Base-by-base conservation (phyloP, 1,139 yeast genomes). In the Blastobotrys indianensis region DNA sequence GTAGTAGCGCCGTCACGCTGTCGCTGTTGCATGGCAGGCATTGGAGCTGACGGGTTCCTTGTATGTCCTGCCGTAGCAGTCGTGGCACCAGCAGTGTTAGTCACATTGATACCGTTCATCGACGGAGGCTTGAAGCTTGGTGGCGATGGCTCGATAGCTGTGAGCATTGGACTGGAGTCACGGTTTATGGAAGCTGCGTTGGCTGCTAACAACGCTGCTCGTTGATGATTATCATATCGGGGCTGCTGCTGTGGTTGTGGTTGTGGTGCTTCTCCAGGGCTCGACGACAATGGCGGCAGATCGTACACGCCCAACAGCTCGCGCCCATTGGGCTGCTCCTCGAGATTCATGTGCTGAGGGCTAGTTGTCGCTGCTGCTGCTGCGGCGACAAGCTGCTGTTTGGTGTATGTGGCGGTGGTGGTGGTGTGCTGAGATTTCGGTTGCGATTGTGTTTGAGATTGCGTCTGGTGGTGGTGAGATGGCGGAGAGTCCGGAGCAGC, bases 81-180 rank as follows among this genome's bases (percentile, higher is more conserved):
- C n/a, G 37, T n/a, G 11, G 25, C 30, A 29, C 13, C 33, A 3
- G 29, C 29, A 28, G 9, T 38, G 13, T 32, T 23, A 7, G 11
- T 23, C 11, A n/a, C 15, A 30, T 32, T 42, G 29, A 17, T 32
- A 23, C 32, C 29, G n/a, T 30, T 37, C n/a, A 31, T 29, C 10
- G 42, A 17, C 7, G 42, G 44, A 7, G 40, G 40, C 33, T 25
- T 40, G 25, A 9, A 25, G n/a, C 33, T 29, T 3, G 50, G 46
- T 3, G 48, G 48, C 20, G 47, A 43, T 9, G 50, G 50, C 23
- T 47, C 50, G 30, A 47, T 47, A 23, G 46, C 41, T 1, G 50
- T 47, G 33, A 47, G 33, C 9, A 48, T 47, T 7, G 50, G 50
- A 10, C 44, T 38, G 8, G 50, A 47, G 15, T 47, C 50, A 13